phyloP scores from a whole-genome alignment of 2,329 filamentous ascomycete species.

The Alternaria triticina region DNA sequence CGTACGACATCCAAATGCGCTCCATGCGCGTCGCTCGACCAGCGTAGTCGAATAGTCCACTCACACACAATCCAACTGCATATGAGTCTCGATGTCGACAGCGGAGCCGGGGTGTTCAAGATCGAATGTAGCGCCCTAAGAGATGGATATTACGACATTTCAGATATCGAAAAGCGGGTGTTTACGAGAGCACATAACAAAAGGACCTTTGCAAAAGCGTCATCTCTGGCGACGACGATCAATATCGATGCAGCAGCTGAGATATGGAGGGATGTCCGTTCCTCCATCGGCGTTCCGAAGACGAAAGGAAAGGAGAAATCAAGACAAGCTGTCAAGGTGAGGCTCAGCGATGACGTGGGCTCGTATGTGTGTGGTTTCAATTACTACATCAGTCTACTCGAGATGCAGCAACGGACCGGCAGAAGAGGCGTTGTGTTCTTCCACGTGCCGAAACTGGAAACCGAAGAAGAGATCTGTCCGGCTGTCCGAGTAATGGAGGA shows the following conservation, averaged over 20 bases:
- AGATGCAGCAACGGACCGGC: constrained; percentile 27
- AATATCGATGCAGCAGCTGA: background rate
- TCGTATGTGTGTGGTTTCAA: constrained; percentile 55
- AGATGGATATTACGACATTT: constrained; percentile 65
- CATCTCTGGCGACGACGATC: background rate
- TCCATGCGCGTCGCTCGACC: background rate
- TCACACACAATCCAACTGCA: too few relatives aligned
- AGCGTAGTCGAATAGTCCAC: background rate
- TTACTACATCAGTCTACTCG: constrained; percentile 49
- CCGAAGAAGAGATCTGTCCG: background rate
- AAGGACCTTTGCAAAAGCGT: background rate
- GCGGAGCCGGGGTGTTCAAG: constrained; percentile 67
- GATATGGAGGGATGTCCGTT: background rate
- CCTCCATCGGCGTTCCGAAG: background rate
- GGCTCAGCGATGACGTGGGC: constrained; percentile 50
- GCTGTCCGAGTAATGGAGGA: background rate
- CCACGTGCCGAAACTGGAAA: background rate
- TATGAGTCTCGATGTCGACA: constrained; percentile 76
- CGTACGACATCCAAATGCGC: background rate
- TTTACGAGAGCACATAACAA: constrained; percentile 36
- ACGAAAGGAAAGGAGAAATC: background rate
- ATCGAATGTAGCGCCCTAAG: constrained; percentile 67
- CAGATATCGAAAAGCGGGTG: constrained; percentile 65
- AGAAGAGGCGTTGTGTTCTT: constrained; percentile 34
- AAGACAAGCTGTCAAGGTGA: background rate